Base-by-base conservation (phyloP, 441 rosid species). In the Raphanus hybrid region DNA sequence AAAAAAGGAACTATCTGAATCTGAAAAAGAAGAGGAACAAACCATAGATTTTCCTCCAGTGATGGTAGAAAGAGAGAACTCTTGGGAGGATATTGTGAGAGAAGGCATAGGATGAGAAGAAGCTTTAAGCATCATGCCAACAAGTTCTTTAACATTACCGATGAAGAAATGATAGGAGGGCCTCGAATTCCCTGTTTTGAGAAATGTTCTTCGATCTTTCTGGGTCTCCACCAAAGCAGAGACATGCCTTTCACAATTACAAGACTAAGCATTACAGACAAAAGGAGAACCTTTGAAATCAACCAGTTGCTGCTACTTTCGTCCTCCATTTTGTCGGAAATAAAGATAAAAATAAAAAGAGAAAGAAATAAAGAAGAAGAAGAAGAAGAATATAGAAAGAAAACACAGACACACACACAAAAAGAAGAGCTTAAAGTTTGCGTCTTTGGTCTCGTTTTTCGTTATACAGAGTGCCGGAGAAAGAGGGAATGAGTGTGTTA, bases 1-100 rank as follows among this genome's bases (percentile, higher is more conserved):
- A 64, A 61, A 7, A 55, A 48, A 58, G 39, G n/a, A 63, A 14
- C 32, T 14, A 18, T 60, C 0, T 78, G 54, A 70, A 71, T 75
- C 72, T 80, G 73, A 26, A 8, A 2, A 43, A 69, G 41, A 16
- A 54, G 50, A 61, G 75, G 64, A 76, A 32, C 72, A 6, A 9
- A 96, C 99, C 99, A 37, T 96, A 93, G 81, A 93, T 86, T 86
- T 96, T 96, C 83, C 89, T 88, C 99, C 99, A 96, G 72, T 92
- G 94, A 71, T 96, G 97, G 75, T 96, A 96, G 69, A 96, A 96
- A 35, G 98, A 82, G 75, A 96, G 95, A 62, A 96, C 99, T 73
- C 98, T 76, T 7, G 98, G 99, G 16, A 96, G 95, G 60, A 96
- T 93, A 82, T 96, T 92, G 88, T 92, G 98, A 26, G 97, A 91